phyloP scores from a whole-genome alignment of 1,284 basidiomycete genomes.

The Microbotryomycetes sp. region DNA sequence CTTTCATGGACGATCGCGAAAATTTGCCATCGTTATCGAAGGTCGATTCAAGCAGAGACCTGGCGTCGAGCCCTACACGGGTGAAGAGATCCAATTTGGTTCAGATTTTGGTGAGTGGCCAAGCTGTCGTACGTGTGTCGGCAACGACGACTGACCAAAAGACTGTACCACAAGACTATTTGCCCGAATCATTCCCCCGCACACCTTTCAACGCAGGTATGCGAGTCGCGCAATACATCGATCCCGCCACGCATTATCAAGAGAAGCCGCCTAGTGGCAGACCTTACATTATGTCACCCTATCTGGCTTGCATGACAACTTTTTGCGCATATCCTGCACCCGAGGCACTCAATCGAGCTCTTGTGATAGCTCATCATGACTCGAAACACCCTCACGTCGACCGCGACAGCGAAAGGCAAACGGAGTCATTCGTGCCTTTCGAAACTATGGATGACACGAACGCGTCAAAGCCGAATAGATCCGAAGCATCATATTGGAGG shows the following conservation, averaged over 20 bases:
- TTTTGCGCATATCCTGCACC: conserved; percentile 33
- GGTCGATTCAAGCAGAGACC: conserved; percentile 42
- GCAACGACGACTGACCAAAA: not conserved
- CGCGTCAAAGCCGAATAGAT: conserved; percentile 24
- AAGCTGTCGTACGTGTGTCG: not conserved
- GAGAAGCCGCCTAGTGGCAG: conserved; percentile 42
- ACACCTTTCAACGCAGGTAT: conserved; percentile 44
- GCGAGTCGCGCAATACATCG: conserved; percentile 43
- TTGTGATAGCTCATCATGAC: conserved; percentile 19
- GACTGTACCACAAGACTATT: conserved; percentile 11
- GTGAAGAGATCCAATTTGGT: conserved; percentile 37
- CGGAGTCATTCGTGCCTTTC: conserved; percentile 40
- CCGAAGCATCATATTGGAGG: conserved; percentile 43
- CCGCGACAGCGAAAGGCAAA: conserved; percentile 31
- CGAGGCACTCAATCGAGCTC: conserved; percentile 10
- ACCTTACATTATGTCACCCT: conserved; percentile 47
- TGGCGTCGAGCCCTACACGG: conserved; percentile 33
- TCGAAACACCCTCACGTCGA: conserved; percentile 27
- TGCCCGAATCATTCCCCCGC: conserved; percentile 18
- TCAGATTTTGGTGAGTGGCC: conserved; percentile 37
- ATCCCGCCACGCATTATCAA: conserved; percentile 41
- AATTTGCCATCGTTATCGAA: conserved; percentile 46
- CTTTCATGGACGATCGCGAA: conserved; percentile 41
- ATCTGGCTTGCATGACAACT: conserved; percentile 45
- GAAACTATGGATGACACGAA: conserved; percentile 33